Conservation (phyloP, 2,329 filamentous ascomycete genomes). For the Decorospora gaudefroyi region DNA sequence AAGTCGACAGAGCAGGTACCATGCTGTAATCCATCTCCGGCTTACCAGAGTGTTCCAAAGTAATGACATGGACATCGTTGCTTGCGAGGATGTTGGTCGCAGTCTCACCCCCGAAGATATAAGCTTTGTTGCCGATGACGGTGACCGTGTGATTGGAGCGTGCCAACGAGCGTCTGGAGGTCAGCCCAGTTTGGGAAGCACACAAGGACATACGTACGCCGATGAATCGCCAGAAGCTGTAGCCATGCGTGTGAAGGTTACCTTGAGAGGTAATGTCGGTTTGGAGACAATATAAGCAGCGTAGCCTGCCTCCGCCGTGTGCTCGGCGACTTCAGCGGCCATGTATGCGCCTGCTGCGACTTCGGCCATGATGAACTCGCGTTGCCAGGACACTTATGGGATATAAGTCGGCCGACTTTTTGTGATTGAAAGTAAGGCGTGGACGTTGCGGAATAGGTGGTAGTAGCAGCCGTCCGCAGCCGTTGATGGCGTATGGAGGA, state of each 20-base stretch:
- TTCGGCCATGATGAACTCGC: conserved; percentile 44
- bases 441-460: no score
- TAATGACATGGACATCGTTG: conserved; percentile 52
- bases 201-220: conserved; percentile 16
- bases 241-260: conserved; percentile 50
- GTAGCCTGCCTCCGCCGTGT: conserved; percentile 47
- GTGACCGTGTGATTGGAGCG: conserved; percentile 49
- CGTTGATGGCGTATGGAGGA: conserved; percentile 1
- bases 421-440: no score
- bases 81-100: conserved; percentile 44
- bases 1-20: conserved; percentile 48
- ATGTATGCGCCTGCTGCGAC: conserved; percentile 47
- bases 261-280: conserved; percentile 51
- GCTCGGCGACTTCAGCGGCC: conserved; percentile 48
- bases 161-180: conserved; percentile 36
- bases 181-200: not conserved
- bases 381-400: not conserved
- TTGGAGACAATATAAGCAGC: conserved; percentile 51
- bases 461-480: no score
- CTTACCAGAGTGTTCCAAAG: conserved; percentile 38
- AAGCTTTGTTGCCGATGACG: conserved; percentile 50
- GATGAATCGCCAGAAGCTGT: conserved; percentile 45
- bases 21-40: conserved; percentile 49
- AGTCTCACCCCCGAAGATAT: conserved; percentile 52
- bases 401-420: no score